Conservation (phyloP, 768 basidiomycete genomes). For the Lentinula guzmanii region DNA sequence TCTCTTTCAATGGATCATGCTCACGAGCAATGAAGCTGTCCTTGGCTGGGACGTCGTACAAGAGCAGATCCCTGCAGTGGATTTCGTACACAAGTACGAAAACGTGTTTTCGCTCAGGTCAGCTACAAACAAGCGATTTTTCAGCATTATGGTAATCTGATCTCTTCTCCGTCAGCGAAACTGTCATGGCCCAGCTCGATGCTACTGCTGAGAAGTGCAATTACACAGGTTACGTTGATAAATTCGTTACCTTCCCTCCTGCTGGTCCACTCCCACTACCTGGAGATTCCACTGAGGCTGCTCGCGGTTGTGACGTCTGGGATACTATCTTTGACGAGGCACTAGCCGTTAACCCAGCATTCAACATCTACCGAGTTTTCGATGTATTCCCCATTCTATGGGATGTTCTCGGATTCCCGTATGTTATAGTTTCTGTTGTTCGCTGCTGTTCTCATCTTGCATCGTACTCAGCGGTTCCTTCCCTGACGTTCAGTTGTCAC, state of each 20-base stretch:
- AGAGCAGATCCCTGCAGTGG: constrained; percentile 63
- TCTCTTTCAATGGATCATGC: neutral
- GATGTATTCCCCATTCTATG: constrained; percentile 70
- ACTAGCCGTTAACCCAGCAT: constrained; percentile 61
- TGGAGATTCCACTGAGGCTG: constrained; percentile 39
- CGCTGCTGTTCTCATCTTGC: neutral
- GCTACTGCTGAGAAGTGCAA: constrained; percentile 46
- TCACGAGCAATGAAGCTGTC: constrained; percentile 30
- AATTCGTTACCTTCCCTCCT: constrained; percentile 65
- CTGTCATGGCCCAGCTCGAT: constrained; percentile 57
- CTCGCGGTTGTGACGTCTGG: constrained; percentile 63
- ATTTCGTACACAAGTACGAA: constrained; percentile 69
- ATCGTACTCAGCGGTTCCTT: constrained; percentile 43
- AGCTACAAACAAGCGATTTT: constrained; percentile 11
- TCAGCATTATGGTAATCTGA: neutral
- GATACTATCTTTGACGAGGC: constrained; percentile 58
- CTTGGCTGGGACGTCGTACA: constrained; percentile 63
- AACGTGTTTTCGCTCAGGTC: constrained; percentile 72
- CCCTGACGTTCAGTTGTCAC: constrained; percentile 43
- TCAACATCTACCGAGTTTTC: constrained; percentile 74
- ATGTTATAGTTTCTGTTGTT: constrained; percentile 13
- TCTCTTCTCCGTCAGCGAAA: constrained; percentile 33
- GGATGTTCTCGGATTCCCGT: constrained; percentile 85
- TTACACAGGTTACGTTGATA: constrained; percentile 56
- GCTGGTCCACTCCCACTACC: constrained; percentile 58